These are phyloP conservation scores for Nowakowskiella sp. DNA, from an alignment of 192 early-diverging fungal species.

Conservation along the genomic window DNA sequence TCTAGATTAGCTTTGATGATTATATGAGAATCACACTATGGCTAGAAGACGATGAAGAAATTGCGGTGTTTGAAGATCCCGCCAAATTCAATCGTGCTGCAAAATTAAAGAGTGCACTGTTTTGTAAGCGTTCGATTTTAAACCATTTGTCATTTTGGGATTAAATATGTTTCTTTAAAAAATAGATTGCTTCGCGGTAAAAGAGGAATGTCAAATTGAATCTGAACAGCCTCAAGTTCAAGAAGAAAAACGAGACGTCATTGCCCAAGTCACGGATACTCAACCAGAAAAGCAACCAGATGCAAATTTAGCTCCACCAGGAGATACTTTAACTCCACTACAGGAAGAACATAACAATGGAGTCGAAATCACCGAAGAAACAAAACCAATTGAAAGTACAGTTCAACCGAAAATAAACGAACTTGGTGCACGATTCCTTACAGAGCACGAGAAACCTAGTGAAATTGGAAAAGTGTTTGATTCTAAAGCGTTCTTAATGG, in stretches of 20 bases:
- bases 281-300: background rate
- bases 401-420: constrained; percentile 2
- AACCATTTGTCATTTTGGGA: background rate
- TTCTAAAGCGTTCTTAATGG: constrained; percentile 25
- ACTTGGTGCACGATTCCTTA: constrained; percentile 1
- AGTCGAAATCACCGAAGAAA: background rate
- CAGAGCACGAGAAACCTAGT: constrained; percentile 11
- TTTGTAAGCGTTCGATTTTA: constrained; percentile 17
- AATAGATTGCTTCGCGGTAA: background rate
- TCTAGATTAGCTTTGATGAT: constrained; percentile 27
- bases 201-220: background rate
- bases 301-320: background rate
- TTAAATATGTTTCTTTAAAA: background rate
- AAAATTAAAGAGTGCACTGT: constrained; percentile 42
- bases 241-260: background rate
- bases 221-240: background rate
- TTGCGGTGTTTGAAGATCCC: constrained; percentile 1
- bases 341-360: background rate
- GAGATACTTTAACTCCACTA: background rate
- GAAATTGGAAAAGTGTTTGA: constrained; percentile 22
- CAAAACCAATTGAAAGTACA: background rate
- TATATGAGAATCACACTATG: constrained; percentile 32
- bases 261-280: background rate
- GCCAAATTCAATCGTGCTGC: constrained; percentile 35
- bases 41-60: constrained; percentile 43